Base-by-base conservation (phyloP, 2,329 filamentous ascomycete species). In the Colletotrichum chlorophyti region DNA sequence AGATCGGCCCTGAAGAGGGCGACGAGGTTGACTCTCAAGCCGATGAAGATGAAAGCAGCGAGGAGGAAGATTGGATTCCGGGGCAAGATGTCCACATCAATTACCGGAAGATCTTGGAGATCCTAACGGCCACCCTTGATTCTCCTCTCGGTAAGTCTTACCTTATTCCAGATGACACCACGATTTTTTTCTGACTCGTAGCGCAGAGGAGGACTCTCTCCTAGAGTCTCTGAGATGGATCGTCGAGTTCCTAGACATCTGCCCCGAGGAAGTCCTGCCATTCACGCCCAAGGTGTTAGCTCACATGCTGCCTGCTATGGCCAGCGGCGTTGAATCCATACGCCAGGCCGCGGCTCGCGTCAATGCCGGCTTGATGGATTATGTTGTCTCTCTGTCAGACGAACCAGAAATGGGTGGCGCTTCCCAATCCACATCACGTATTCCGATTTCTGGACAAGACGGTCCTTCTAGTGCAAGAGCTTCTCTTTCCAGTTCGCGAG, bases 1-100 rank as follows among this genome's bases (percentile, higher is more conserved):
- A 79, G 5, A 81, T 81, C 6, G 83, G 81, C 14, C 76, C 80
- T 10, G 87, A 89, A 38, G 82, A 87, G 58, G 85, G 82, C 5
- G 83, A 84, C 26, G 83, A 88, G 60, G 76, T 87, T 23, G 83
- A 79, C 43, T 85, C 85, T 9, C 82, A 83, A 12, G 79, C 81
- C 19, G 76, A 74, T 15, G 84, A 86, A 5, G 81, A 83, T 3
- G 83, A 83, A 26, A 76, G 81, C 14, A 87, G 86, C 61, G 87
- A 84, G 40, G 93, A 97, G 66, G 93, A 93, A 60, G 95, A 98
- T 69, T 99, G 94, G 93, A 89, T 98, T 41, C 96, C 96, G 0
- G 95, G 96, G 1, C 95, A 99, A 74, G 95, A 99, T 72, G 93
- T 97, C 7, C 90, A 96, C 58, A 91, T 99, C 61, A 94, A 98